Conservation (phyloP, 2,329 filamentous ascomycete species). For the Exophiala xenobiotica region DNA sequence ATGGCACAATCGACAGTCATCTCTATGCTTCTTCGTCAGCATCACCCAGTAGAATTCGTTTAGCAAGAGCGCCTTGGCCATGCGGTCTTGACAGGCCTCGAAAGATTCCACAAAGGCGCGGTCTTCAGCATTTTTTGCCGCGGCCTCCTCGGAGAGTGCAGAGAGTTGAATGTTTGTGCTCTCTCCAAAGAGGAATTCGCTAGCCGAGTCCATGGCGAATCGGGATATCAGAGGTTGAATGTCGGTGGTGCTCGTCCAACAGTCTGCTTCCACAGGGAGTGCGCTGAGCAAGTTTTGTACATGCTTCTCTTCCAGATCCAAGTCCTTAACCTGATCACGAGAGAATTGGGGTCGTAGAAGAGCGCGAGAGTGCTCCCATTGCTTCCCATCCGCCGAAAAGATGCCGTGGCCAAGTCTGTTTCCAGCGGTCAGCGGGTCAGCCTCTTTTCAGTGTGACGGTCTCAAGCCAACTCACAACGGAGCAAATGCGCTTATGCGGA, state of each 20-base stretch:
- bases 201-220: constrained; percentile 65
- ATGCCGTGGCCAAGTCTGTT: constrained; percentile 52
- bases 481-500: constrained; percentile 70
- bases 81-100: too few species aligned
- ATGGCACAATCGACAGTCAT: constrained; percentile 28
- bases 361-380: constrained; percentile 68
- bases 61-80: constrained; percentile 3
- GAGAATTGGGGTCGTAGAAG: constrained; percentile 84
- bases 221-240: constrained; percentile 63
- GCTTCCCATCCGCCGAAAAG: constrained; percentile 69
- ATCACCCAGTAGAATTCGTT: constrained; percentile 4
- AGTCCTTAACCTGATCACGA: constrained; percentile 76
- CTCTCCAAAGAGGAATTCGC: constrained; percentile 66
- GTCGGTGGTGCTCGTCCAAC: constrained; percentile 53
- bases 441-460: too few species aligned
- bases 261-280: constrained; percentile 53
- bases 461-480: too few species aligned
- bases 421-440: too few species aligned
- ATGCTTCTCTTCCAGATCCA: constrained; percentile 78
- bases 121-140: constrained; percentile 34
- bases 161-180: constrained; percentile 48
- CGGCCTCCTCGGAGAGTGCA: constrained; percentile 41
- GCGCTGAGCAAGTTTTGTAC: constrained; percentile 56
- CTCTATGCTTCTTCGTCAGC: constrained; percentile 1
- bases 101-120: too few species aligned